Evolutionary conservation across 352 stramenopile species (phyloP).

Genomic region (Globisporangium ultimum): DNA sequence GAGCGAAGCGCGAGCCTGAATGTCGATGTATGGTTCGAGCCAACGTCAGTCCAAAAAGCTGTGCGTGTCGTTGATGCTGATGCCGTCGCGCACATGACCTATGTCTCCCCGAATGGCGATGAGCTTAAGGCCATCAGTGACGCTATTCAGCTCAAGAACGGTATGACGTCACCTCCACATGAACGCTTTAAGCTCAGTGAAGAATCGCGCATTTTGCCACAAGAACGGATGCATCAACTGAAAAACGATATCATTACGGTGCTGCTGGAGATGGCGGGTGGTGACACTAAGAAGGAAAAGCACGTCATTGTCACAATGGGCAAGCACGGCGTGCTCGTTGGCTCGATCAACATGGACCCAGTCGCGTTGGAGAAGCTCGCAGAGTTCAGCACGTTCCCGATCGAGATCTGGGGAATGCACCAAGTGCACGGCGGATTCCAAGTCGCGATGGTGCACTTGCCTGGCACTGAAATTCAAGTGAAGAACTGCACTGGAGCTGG

Average conservation of each 20-base stretch:
- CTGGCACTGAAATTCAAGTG: slow-evolving; percentile 47
- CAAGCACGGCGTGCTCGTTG: slow-evolving; percentile 67
- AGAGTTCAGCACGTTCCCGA: slow-evolving; percentile 28
- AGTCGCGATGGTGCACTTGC: slow-evolving; percentile 64
- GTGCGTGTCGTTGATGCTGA: slow-evolving; percentile 51
- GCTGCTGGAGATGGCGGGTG: slow-evolving; percentile 57
- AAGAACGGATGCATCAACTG: slow-evolving; percentile 45
- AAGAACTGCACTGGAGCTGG: slow-evolving; percentile 74
- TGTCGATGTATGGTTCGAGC: slow-evolving; percentile 77
- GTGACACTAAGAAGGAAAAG: slow-evolving; percentile 42
- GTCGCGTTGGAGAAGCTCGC: slow-evolving; percentile 24
- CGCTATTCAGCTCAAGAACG: slow-evolving; percentile 39
- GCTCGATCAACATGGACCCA: slow-evolving; percentile 52
- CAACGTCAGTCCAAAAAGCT: slow-evolving; percentile 83
- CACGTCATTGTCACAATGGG: slow-evolving; percentile 80
- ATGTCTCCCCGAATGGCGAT: slow-evolving; percentile 77
- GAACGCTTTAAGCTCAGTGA: slow-evolving; percentile 53
- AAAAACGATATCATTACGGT: slow-evolving; percentile 72
- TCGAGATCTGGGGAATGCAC: slow-evolving; percentile 56
- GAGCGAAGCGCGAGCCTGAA: slow-evolving; percentile 33
- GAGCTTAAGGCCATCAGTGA: slow-evolving; percentile 70
- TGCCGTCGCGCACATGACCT: slow-evolving; percentile 47
- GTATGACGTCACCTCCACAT: slow-evolving; percentile 14
- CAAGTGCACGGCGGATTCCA: slow-evolving; percentile 38
- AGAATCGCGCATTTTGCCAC: slow-evolving; percentile 37